A percentile compares a stretch with the other conserved stretches of the same genome.
Evolutionary conservation across 106 monocot species (phyloP).

Genomic region (Alisma plantagoaquatica): DNA sequence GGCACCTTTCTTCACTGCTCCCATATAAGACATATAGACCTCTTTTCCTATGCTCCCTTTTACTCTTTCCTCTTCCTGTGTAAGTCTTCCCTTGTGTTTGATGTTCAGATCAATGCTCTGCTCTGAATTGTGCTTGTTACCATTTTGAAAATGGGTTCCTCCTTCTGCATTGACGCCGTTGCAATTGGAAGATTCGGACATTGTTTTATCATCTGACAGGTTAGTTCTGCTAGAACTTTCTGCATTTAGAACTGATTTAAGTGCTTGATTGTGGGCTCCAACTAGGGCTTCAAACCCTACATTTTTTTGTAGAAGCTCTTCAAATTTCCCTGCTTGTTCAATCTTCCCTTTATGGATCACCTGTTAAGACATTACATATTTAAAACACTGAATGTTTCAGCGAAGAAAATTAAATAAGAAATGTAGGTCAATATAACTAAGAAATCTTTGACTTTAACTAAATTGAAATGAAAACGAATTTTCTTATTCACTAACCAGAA

Average conservation of each 20-base stretch:
- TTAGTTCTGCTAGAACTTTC: constrained; percentile 44
- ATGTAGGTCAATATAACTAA: too few relatives aligned
- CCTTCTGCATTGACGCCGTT: constrained; percentile 25
- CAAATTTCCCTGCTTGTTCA: constrained; percentile 60
- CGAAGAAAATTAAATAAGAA: too few relatives aligned
- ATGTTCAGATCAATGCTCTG: constrained; percentile 37
- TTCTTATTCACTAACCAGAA: constrained; percentile 45
- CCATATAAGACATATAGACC: constrained; percentile 75
- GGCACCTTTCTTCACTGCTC: constrained; percentile 48
- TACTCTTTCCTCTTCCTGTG: constrained; percentile 77
- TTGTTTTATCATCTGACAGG: constrained; percentile 9
- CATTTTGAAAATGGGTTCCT: constrained; percentile 35
- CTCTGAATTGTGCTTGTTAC: constrained; percentile 54
- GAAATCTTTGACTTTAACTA: too few relatives aligned
- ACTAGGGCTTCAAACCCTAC: constrained; percentile 78
- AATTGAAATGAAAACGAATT: too few relatives aligned
- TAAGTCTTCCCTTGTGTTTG: constrained; percentile 46
- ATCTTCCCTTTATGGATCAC: constrained; percentile 80
- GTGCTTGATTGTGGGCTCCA: constrained; percentile 80
- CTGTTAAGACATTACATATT: too few relatives aligned
- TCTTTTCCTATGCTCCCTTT: constrained; percentile 72
- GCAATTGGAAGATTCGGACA: constrained; percentile 3
- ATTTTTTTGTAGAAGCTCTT: constrained; percentile 55
- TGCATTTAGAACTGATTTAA: constrained; percentile 51
- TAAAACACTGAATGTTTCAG: too few relatives aligned